Base-by-base conservation (phyloP, 2,329 filamentous ascomycete species). In the Capronia coronata region DNA sequence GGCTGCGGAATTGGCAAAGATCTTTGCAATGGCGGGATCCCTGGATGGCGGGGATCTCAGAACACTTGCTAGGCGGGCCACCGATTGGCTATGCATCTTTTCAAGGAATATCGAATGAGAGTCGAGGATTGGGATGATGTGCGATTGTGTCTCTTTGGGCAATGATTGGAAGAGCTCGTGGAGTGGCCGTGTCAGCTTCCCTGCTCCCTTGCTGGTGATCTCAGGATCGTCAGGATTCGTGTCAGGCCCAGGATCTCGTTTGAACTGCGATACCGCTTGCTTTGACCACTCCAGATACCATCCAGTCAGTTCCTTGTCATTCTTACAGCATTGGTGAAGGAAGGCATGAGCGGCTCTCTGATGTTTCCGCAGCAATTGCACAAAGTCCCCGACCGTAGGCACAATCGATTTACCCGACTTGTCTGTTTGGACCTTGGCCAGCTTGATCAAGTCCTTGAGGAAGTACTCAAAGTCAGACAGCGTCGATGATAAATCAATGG, bases 301-400 rank as follows among this genome's bases (percentile, higher is more conserved):
- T 2, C 75, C 71, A 47, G 77, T 76, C 3, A 88, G 70, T 1
- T 83, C 80, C 0, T 83, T 81, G 25, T 84, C 86, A 25, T 83
- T 82, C 55, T 77, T 78, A 2, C 78, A 78, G 8, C 87, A 72
- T 46, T 84, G 79, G 57, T 89, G 84, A 2, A 89, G 63, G 71
- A 86, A 90, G 44, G 76, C 79, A 67, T 87, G 87, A 39, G 80
- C 68, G 2, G 81, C 72, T 1, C 72, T 70, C 30, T 80, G 75
- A 59, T 90, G 83, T 46, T 78, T 78, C 55, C 76, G 75, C 11
- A 90, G 67, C 1, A 91, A 67, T 11, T 74, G 67, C 7, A 88
- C 81, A 55, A 83, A 91, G 60, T 90, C 85, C 55, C 86, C 80
- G 0, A 89, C 83, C 0, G 77, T 80, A 0, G 84, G 79, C 37